A percentile compares a stretch with the other conserved stretches of the same genome.
These are phyloP conservation scores for Cytospora leucostoma DNA, from an alignment of 2,329 filamentous ascomycete species.

Conservation along the genomic window DNA sequence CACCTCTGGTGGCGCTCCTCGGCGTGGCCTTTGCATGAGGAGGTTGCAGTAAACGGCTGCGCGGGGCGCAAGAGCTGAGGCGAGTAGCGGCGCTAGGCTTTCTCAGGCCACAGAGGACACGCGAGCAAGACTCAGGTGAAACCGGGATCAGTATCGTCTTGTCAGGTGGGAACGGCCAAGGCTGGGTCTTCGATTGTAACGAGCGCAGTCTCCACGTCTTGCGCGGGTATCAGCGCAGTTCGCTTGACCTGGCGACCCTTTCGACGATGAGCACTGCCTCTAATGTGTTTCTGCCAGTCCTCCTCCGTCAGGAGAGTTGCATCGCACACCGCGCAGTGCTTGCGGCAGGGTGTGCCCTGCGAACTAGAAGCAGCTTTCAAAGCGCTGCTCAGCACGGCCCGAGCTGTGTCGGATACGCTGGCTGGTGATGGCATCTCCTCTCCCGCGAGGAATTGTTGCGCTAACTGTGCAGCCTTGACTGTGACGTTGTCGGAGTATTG, in stretches of 20 bases:
- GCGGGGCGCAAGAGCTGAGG: background rate
- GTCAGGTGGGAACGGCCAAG: background rate
- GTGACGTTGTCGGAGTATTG: conserved; percentile 66
- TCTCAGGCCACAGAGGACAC: background rate
- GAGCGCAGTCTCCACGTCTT: background rate
- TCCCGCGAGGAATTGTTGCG: conserved; percentile 62
- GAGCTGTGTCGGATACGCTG: conserved; percentile 50
- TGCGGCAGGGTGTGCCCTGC: conserved; percentile 57
- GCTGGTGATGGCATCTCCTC: conserved; percentile 54
- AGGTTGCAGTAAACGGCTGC: background rate
- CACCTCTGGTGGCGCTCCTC: background rate
- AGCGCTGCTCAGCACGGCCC: conserved; percentile 56
- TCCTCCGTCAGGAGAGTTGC: conserved; percentile 60
- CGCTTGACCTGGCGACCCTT: conserved; percentile 15
- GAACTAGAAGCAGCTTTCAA: conserved; percentile 51
- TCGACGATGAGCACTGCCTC: conserved; percentile 21
- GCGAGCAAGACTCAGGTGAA: background rate
- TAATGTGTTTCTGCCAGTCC: conserved; percentile 48
- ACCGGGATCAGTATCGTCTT: background rate
- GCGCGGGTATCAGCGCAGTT: conserved; percentile 17
- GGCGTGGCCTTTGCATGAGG: background rate
- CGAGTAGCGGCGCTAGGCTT: background rate
- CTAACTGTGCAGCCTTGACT: conserved; percentile 63
- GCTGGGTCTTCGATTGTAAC: background rate
- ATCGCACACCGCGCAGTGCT: conserved; percentile 73